Evolutionary conservation across 2,329 filamentous ascomycete genomes (phyloP).

Genomic region (Phialophora macrospora): DNA sequence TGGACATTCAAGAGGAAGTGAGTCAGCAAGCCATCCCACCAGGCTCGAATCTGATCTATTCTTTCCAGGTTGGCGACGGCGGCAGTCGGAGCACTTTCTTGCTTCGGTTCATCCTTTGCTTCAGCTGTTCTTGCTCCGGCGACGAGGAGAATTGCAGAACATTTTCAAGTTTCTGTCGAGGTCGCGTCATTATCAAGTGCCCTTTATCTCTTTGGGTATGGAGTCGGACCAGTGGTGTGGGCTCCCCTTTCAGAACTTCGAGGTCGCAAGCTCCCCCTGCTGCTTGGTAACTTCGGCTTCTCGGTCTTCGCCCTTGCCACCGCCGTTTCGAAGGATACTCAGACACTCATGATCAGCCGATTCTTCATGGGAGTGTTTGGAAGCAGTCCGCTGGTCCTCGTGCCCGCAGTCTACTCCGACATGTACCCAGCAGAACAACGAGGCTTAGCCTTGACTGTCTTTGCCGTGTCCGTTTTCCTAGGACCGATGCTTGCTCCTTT

Average conservation of each 20-base stretch:
- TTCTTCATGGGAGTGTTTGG: conserved; percentile 57
- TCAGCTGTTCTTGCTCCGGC: conserved; percentile 67
- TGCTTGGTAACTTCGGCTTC: conserved; percentile 66
- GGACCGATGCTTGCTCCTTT: conserved; percentile 57
- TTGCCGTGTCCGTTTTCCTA: conserved; percentile 52
- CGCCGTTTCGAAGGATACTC: conserved; percentile 68
- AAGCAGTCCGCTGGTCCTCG: conserved; percentile 68
- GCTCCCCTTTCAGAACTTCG: conserved; percentile 44
- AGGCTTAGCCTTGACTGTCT: conserved; percentile 69
- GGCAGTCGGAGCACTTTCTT: conserved; percentile 52
- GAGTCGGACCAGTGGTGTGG: conserved; percentile 58
- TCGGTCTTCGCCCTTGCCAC: conserved; percentile 68
- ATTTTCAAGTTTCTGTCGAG: conserved; percentile 54
- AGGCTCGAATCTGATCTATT: background rate
- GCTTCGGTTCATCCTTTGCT: conserved; percentile 52
- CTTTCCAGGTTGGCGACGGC: conserved; percentile 25
- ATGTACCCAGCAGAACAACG: conserved; percentile 64
- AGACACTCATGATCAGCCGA: conserved; percentile 68
- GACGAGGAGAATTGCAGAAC: conserved; percentile 56
- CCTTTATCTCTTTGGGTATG: conserved; percentile 59
- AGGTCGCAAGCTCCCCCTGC: conserved; percentile 53
- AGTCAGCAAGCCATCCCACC: background rate
- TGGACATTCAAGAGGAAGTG: conserved; percentile 71
- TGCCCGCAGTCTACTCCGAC: conserved; percentile 70
- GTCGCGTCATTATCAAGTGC: conserved; percentile 55